Evolutionary conservation across 129 eudicot genomes (phyloP).

Genomic region (Arctium lappa): DNA sequence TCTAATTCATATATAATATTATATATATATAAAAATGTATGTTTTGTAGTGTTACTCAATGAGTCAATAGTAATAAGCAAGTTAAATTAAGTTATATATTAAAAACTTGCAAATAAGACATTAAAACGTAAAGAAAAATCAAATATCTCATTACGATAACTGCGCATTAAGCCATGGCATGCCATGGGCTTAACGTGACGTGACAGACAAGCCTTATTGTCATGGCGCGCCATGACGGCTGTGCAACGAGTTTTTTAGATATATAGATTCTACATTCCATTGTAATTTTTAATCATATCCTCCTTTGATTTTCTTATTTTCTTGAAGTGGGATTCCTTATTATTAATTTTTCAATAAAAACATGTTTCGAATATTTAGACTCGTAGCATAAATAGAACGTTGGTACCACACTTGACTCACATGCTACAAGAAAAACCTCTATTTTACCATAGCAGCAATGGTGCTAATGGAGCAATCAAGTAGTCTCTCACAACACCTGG

Average conservation of each 20-base stretch:
- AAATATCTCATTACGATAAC: no score
- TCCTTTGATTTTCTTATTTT: slow-evolving; percentile 1
- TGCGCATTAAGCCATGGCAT: no score
- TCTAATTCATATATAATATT: no score
- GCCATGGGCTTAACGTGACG: no score
- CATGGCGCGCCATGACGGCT: no score
- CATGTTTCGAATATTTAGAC: neutral
- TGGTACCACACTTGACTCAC: slow-evolving; percentile 4
- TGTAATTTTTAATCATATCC: neutral
- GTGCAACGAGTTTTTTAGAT: neutral
- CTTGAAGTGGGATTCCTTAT: slow-evolving; percentile 6
- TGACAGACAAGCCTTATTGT: no score
- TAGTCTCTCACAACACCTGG: neutral
- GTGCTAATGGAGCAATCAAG: neutral
- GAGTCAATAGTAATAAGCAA: no score
- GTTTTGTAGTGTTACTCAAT: no score
- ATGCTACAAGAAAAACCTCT: neutral
- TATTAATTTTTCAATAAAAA: neutral
- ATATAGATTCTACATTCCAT: slow-evolving; percentile 1
- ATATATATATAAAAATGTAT: no score
- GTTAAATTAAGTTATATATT: no score
- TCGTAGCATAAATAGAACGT: neutral
- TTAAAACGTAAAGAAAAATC: no score
- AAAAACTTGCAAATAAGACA: no score
- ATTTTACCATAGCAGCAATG: neutral